phyloP scores from a whole-genome alignment of 106 monocot genomes.

The Platanthera guangdongensis region DNA sequence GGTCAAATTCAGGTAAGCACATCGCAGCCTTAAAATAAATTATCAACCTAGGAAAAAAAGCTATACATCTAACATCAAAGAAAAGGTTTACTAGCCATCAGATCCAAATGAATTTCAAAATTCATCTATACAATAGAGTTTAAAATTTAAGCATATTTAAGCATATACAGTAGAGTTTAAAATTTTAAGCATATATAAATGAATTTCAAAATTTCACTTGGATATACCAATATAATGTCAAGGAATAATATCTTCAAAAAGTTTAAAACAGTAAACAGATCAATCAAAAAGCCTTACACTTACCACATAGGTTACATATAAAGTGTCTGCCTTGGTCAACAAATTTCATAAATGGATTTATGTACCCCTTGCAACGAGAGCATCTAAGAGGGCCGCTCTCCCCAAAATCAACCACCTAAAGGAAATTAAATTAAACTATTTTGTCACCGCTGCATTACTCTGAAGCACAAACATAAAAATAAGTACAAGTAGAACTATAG shows the following conservation, averaged over 20 bases:
- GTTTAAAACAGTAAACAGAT: background rate
- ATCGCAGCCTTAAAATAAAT: background rate
- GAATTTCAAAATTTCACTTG: no score
- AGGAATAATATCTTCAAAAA: background rate
- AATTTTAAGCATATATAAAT: background rate
- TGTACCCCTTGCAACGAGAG: constrained; percentile 94
- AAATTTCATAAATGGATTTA: constrained; percentile 98
- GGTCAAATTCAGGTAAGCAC: no score
- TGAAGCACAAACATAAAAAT: background rate
- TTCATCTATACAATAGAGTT: no score
- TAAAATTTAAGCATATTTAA: no score
- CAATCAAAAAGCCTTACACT: constrained; percentile 9
- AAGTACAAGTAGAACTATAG: background rate
- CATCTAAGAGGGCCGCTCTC: constrained; percentile 93
- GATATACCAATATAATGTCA: background rate
- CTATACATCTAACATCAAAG: background rate
- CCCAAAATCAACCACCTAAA: constrained; percentile 91
- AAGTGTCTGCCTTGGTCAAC: constrained; percentile 90
- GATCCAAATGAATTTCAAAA: background rate
- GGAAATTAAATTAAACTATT: background rate
- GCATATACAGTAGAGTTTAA: background rate
- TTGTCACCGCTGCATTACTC: background rate
- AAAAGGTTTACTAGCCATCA: background rate
- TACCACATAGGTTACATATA: constrained; percentile 97
- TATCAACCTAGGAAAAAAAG: background rate